These are phyloP conservation scores for Spathaspora arborariae DNA, from an alignment of 805 yeast genomes.

Conservation along the genomic window DNA sequence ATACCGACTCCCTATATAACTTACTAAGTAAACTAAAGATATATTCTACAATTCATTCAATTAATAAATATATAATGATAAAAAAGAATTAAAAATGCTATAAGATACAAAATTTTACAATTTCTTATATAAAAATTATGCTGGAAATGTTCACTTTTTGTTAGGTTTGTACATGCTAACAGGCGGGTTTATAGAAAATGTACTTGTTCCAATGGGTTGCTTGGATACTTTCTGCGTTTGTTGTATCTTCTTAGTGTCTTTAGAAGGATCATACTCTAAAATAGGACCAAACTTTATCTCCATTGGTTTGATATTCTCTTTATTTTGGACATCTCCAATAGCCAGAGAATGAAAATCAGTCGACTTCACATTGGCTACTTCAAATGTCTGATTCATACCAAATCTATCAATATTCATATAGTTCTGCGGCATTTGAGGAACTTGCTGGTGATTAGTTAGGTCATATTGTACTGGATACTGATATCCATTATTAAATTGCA, in stretches of 20 bases:
- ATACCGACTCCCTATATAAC: too few species aligned
- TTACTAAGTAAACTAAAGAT: too few species aligned
- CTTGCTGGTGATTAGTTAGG: background rate
- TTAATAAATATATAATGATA: background rate
- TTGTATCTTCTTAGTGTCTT: constrained; percentile 16
- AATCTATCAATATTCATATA: background rate
- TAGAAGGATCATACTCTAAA: constrained; percentile 38
- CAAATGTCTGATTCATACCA: background rate
- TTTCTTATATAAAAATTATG: too few species aligned
- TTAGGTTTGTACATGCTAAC: constrained; percentile 34
- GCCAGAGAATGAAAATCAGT: background rate
- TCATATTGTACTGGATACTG: background rate
- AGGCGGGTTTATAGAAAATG: constrained; percentile 29
- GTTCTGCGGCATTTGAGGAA: background rate
- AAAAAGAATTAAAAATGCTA: background rate
- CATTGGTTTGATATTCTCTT: constrained; percentile 21
- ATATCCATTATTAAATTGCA: too few species aligned
- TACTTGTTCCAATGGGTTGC: constrained; percentile 17
- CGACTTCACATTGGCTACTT: background rate
- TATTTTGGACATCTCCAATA: constrained; percentile 4
- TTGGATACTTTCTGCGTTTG: constrained; percentile 15
- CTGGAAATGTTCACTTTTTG: constrained; percentile 5
- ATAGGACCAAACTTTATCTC: constrained; percentile 38
- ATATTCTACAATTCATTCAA: too few species aligned
- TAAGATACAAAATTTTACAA: background rate